Evolutionary conservation across 768 basidiomycete genomes (phyloP).

Genomic region (Tricholoma flavovirens): DNA sequence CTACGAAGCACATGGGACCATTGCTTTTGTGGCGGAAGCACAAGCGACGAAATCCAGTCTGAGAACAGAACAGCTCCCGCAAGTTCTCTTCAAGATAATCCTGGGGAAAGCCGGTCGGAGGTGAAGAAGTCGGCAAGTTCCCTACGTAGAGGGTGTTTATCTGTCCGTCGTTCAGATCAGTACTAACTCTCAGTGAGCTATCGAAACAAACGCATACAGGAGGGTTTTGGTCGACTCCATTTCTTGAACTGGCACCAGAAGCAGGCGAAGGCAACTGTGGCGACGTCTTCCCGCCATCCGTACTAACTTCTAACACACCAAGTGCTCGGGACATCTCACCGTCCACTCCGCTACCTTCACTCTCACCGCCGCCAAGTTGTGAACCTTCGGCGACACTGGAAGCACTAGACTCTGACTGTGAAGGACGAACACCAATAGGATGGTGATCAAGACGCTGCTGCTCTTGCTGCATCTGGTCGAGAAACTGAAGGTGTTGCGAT

Average conservation of each 20-base stretch:
- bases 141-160: slow-evolving; percentile 99
- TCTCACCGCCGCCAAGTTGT: slow-evolving; percentile 12
- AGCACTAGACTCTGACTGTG: slow-evolving; percentile 25
- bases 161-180: slow-evolving; percentile 25
- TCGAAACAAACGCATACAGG: slow-evolving; percentile 47
- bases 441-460: slow-evolving; percentile 9
- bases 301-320: slow-evolving; percentile 48
- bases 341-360: slow-evolving; percentile 16
- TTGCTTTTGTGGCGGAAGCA: slow-evolving; percentile 96
- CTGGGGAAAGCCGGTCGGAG: slow-evolving; percentile 64
- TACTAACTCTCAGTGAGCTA: background rate
- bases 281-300: slow-evolving; percentile 50
- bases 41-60: slow-evolving; percentile 84
- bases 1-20: slow-evolving; percentile 99
- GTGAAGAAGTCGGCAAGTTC: slow-evolving; percentile 80
- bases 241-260: slow-evolving; percentile 50
- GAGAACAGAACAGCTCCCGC: slow-evolving; percentile 71
- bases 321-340: slow-evolving; percentile 34
- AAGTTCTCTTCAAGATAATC: slow-evolving; percentile 85
- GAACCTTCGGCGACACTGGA: slow-evolving; percentile 25
- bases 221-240: slow-evolving; percentile 84
- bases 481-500: slow-evolving; percentile 10
- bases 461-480: slow-evolving; percentile 12
- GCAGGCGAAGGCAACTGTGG: slow-evolving; percentile 76
- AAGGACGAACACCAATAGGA: background rate